phyloP scores from a whole-genome alignment of 208 protist species.

The Lotmaria passim region DNA sequence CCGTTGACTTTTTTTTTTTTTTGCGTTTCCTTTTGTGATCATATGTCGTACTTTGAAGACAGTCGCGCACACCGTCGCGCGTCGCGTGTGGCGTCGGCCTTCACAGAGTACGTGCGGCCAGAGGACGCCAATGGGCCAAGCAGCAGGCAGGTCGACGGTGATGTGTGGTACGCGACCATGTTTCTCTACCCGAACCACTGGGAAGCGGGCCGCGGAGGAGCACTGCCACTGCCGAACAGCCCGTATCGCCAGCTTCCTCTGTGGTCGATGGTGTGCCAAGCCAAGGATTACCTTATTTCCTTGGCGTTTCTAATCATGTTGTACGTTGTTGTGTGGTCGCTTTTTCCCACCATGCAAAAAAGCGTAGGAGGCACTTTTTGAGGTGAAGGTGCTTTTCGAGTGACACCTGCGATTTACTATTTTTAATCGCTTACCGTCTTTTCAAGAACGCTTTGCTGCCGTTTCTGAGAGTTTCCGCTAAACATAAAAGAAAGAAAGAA shows the following conservation, averaged over 20 bases:
- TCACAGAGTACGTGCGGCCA: slow-evolving; percentile 9
- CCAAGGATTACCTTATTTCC: slow-evolving; percentile 22
- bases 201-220: slow-evolving; percentile 47
- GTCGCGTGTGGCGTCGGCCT: slow-evolving; percentile 11
- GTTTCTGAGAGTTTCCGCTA: too few species aligned
- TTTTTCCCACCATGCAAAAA: not conserved
- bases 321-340: slow-evolving; percentile 3
- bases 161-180: slow-evolving; percentile 77
- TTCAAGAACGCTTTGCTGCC: not conserved
- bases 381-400: not conserved
- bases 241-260: slow-evolving; percentile 20
- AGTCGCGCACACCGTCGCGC: slow-evolving; percentile 8
- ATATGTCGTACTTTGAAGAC: slow-evolving; percentile 14
- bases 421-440: too few species aligned
- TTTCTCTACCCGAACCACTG: slow-evolving; percentile 88
- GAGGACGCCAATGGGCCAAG: slow-evolving; percentile 37
- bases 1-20: too few species aligned
- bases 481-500: too few species aligned
- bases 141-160: slow-evolving; percentile 49
- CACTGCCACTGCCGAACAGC: slow-evolving; percentile 28
- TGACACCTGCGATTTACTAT: too few species aligned
- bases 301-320: slow-evolving; percentile 8
- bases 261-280: not conserved
- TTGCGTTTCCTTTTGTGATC: not conserved
- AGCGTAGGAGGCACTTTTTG: not conserved